phyloP scores from a whole-genome alignment of 164 flowering plant genomes.

The Dillenia suffruticosa region DNA sequence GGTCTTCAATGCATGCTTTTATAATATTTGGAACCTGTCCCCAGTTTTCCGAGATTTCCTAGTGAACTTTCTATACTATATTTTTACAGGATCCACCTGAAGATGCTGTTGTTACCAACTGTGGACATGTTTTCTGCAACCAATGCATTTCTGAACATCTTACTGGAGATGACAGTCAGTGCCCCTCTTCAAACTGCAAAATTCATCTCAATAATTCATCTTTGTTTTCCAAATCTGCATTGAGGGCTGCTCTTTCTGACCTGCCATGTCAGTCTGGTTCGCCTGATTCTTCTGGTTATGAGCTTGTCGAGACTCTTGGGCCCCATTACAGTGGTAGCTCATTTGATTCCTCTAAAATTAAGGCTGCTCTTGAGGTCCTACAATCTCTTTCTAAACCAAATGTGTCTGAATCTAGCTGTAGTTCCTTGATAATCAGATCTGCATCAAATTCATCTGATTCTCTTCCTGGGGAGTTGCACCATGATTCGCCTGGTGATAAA shows the following conservation, averaged over 20 bases:
- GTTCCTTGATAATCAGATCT: slow-evolving; percentile 8
- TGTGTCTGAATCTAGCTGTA: slow-evolving; percentile 4
- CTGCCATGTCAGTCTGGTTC: slow-evolving; percentile 23
- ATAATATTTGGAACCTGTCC: too few relatives aligned
- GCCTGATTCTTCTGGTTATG: slow-evolving; percentile 20
- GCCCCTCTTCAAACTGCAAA: slow-evolving; percentile 72
- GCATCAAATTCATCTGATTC: slow-evolving; percentile 18
- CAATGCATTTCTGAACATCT: slow-evolving; percentile 82
- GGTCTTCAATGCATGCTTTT: too few relatives aligned
- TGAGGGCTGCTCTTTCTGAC: slow-evolving; percentile 38
- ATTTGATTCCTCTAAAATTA: slow-evolving; percentile 71
- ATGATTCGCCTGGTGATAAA: slow-evolving; percentile 12
- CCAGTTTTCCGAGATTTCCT: too few relatives aligned
- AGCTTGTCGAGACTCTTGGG: slow-evolving; percentile 24
- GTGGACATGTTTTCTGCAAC: slow-evolving; percentile 91
- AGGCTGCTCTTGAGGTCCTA: slow-evolving; percentile 71
- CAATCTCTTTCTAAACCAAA: slow-evolving; percentile 45
- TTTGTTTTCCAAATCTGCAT: slow-evolving; percentile 58
- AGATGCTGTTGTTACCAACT: slow-evolving; percentile 81
- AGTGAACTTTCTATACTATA: background rate
- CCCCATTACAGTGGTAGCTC: slow-evolving; percentile 16
- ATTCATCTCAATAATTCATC: slow-evolving; percentile 45
- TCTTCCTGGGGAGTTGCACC: slow-evolving; percentile 7
- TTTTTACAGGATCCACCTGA: slow-evolving; percentile 80
- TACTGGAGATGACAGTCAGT: slow-evolving; percentile 66